Evolutionary conservation across 2,329 filamentous ascomycete genomes (phyloP).

Genomic region (Apiospora pterosperma): DNA sequence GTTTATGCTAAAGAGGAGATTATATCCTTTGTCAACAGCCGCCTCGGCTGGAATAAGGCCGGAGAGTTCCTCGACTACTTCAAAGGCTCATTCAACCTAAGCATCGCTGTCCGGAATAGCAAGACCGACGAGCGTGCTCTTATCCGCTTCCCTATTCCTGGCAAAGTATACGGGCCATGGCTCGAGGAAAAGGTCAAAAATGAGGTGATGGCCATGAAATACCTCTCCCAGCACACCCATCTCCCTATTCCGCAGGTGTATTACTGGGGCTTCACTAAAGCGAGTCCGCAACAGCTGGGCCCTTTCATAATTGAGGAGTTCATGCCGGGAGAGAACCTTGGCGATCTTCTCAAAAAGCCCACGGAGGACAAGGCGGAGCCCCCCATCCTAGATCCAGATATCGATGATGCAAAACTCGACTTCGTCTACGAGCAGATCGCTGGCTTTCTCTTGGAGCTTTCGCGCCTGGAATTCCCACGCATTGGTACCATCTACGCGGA

Average conservation of each 20-base stretch:
- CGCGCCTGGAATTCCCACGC: background rate
- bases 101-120: background rate
- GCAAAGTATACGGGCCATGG: background rate
- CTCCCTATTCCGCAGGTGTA: background rate
- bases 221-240: background rate
- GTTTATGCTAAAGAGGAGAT: background rate
- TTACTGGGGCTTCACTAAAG: background rate
- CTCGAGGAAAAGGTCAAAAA: background rate
- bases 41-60: background rate
- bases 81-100: background rate
- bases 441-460: background rate
- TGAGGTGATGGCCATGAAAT: background rate
- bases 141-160: background rate
- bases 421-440: slow-evolving; percentile 3
- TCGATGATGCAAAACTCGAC: background rate
- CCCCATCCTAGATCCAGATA: background rate
- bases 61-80: background rate
- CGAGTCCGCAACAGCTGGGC: background rate
- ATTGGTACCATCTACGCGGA: background rate
- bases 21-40: background rate
- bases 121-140: background rate
- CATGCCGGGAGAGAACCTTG: background rate
- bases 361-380: background rate
- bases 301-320: slow-evolving; percentile 2
- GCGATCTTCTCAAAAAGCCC: background rate